Percentiles rank a stretch among this genome's conserved stretches.
These are phyloP conservation scores for Exobasidium cylindrosporum DNA, from an alignment of 1,284 basidiomycete species.

Conservation along the genomic window DNA sequence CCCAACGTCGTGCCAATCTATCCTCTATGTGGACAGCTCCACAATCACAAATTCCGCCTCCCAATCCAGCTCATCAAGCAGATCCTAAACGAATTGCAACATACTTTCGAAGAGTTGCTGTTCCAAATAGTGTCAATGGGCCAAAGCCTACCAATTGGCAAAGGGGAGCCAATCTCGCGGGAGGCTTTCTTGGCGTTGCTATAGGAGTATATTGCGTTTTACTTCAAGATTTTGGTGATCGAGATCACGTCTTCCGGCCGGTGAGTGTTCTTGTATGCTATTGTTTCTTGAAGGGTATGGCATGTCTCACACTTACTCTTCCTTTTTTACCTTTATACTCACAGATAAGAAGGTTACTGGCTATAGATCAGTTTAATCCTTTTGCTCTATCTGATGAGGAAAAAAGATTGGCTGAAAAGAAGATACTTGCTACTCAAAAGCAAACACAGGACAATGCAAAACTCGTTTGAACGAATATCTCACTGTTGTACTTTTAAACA, in stretches of 20 bases:
- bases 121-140: neutral
- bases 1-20: neutral
- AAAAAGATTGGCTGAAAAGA: neutral
- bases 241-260: slow-evolving; percentile 12
- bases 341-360: neutral
- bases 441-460: too few species aligned
- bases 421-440: too few species aligned
- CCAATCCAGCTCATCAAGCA: slow-evolving; percentile 1
- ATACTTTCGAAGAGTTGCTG: slow-evolving; percentile 12
- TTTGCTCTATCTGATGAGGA: slow-evolving; percentile 9
- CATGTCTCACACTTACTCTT: neutral
- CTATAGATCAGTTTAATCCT: neutral
- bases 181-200: neutral
- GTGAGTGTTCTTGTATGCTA: slow-evolving; percentile 7
- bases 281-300: neutral
- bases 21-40: slow-evolving; percentile 11
- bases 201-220: slow-evolving; percentile 6
- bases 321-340: neutral
- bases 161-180: neutral
- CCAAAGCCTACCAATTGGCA: slow-evolving; percentile 8
- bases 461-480: too few species aligned
- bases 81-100: neutral
- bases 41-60: slow-evolving; percentile 8
- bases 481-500: too few species aligned
- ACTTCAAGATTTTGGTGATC: slow-evolving; percentile 7